Evolutionary conservation across 768 basidiomycete species (phyloP).

Genomic region (Porphyrellus cyaneotinctus): DNA sequence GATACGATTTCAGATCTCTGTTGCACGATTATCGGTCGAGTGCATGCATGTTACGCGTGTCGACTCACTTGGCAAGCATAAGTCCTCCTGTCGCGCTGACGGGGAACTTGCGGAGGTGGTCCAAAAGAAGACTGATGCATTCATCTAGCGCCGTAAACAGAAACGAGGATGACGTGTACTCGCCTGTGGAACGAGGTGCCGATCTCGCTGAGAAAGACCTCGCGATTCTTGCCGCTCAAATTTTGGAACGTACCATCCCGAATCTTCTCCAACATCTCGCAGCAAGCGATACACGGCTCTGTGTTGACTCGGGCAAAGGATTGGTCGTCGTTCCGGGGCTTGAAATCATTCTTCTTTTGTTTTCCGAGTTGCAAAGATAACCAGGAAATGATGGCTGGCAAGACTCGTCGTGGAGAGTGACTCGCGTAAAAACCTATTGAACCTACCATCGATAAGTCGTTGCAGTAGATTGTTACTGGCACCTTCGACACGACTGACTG

Average conservation of each 20-base stretch:
- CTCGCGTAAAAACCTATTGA: not conserved
- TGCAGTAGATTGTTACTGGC: slow-evolving; percentile 78
- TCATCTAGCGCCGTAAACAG: slow-evolving; percentile 9
- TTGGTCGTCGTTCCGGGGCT: slow-evolving; percentile 92
- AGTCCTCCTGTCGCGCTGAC: slow-evolving; percentile 95
- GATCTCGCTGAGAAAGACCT: slow-evolving; percentile 88
- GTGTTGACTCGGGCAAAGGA: slow-evolving; percentile 94
- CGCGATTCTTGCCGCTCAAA: slow-evolving; percentile 89
- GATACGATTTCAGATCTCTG: slow-evolving; percentile 95
- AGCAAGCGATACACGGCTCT: slow-evolving; percentile 84
- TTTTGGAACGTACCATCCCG: slow-evolving; percentile 70
- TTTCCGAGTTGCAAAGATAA: slow-evolving; percentile 73
- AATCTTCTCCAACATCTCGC: slow-evolving; percentile 80
- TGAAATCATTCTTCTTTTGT: slow-evolving; percentile 96
- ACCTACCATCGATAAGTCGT: slow-evolving; percentile 74
- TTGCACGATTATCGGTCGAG: not conserved
- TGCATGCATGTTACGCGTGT: not conserved
- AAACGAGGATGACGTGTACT: slow-evolving; percentile 4
- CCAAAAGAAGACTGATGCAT: slow-evolving; percentile 69
- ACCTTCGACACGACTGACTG: slow-evolving; percentile 79
- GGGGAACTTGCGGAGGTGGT: slow-evolving; percentile 93
- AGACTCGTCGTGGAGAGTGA: not conserved
- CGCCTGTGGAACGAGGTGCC: slow-evolving; percentile 93
- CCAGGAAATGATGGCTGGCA: slow-evolving; percentile 68
- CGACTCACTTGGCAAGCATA: slow-evolving; percentile 91